Base-by-base conservation (phyloP, 495 filamentous ascomycete species). In the Xylaria sp. region DNA sequence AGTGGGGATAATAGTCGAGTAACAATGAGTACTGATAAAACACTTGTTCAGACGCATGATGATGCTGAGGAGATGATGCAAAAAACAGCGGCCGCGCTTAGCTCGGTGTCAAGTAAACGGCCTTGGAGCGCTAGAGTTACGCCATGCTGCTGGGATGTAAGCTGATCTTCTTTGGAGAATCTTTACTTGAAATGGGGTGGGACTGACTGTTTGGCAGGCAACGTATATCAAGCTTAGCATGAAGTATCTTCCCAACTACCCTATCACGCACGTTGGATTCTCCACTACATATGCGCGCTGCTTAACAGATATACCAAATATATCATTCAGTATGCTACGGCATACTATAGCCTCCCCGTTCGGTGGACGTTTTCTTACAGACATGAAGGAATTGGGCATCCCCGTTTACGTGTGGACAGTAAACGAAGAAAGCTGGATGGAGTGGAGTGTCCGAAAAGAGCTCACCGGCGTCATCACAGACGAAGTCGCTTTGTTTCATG, bases 331-430 rank as follows among this genome's bases (percentile, higher is more conserved):
- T 81, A 85, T 97, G 75, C 77, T 92, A 33, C 88, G 90, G 68
- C 81, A 85, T 48, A 77, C 87, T 41, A 84, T 97, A 53, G 85
- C 93, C 61, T 87, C 90, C 0, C 90, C 91, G 0, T 72, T 80
- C 63, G 92, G 93, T 1, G 70, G 80, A 33, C 79, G 78, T 2
- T 96, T 97, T 81, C 67, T 93, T 15, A 84, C 85, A 2, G 88
- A 92, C 26, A 86, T 85, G 11, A 83, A 83, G 53, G 77, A 79
- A 65, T 79, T 82, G 7, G 82, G 83, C 21, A 87, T 91, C 24
- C 83, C 85, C 15, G 79, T 97, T 9, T 92, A 89, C 74, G 82
- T 88, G 1, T 98, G 95, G 95, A 97, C 95, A 0, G 92, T 97
- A 26, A 97, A 98, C 73, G 88, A 90, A 4, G 85, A 87, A 64